Base-by-base conservation (phyloP, 495 filamentous ascomycete genomes). In the Penicillium mononematosum region DNA sequence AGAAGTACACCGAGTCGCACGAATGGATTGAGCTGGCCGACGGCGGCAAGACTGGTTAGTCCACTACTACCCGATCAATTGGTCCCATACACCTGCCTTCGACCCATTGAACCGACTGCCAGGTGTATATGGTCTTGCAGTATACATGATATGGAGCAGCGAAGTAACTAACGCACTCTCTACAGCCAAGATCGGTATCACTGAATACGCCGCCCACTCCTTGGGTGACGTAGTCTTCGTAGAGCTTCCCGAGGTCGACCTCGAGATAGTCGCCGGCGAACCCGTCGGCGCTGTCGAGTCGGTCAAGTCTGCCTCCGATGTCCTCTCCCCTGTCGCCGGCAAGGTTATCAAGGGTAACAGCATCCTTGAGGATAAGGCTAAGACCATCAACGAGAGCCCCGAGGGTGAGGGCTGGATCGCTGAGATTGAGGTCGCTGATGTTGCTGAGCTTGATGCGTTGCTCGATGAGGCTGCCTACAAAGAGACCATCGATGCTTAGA, bases 151-250 rank as follows among this genome's bases (percentile, higher is more conserved):
- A 43, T 19, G n/a, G 39, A 34, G 19, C 8, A 27, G 57, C 38
- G 34, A 17, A 16, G 8, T 49, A 55, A 25, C 57, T 59, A 55
- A 59, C 42, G 6, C 10, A 61, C 49, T 31, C 48, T 17, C 24
- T 57, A 52, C 60, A 90, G 87, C 82, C 64, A 89, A 85, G 45
- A 81, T 98, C 69, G 94, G 94, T 51, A 95, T 98, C 71, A 92
- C 91, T 56, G 77, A 83, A 57, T 96, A 96, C 78, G 94, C 94
- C 31, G 90, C 95, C 61, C 78, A 92, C 60, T 83, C 87, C 51
- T 88, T 98, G 55, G 94, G 94, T 63, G 94, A 98, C 72, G 91
- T 98, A 52, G 92, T 98, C 68, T 98, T 85, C 78, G 91, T 98
- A 60, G 94, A 98, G 82, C 88, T 97, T 41, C 92, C 92, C 36